These are phyloP conservation scores for Vanrija sp. DNA, from an alignment of 1,284 basidiomycete species.

Conservation along the genomic window DNA sequence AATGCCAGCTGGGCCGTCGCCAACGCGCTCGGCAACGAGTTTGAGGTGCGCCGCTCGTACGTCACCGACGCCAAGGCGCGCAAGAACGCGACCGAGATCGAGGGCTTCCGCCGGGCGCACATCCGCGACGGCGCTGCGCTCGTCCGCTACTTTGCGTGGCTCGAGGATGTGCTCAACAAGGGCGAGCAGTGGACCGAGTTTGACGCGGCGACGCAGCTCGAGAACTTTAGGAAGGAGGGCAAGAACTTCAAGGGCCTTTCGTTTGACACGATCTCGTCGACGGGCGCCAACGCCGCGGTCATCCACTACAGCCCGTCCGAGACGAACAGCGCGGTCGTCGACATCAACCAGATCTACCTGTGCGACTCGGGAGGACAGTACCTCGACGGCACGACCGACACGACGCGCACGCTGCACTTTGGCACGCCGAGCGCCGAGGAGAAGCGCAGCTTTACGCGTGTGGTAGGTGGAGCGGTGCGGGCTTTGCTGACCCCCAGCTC, in stretches of 20 bases:
- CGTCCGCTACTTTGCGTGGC: conserved; percentile 84
- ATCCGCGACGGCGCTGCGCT: conserved; percentile 87
- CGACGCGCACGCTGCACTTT: conserved; percentile 90
- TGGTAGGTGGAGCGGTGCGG: conserved; percentile 49
- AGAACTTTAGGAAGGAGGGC: conserved; percentile 74
- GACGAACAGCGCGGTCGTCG: conserved; percentile 68
- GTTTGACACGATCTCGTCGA: conserved; percentile 88
- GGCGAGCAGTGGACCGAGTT: conserved; percentile 72
- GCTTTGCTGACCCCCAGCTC: conserved; percentile 47
- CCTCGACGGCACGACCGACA: conserved; percentile 86
- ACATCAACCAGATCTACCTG: conserved; percentile 79
- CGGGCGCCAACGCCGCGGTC: conserved; percentile 83
- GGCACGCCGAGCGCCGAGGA: conserved; percentile 77
- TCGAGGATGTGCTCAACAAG: conserved; percentile 72
- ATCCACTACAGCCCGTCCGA: conserved; percentile 88
- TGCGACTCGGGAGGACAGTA: conserved; percentile 95
- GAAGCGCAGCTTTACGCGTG: conserved; percentile 83
- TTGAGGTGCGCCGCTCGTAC: conserved; percentile 64
- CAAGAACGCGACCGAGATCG: conserved; percentile 81
- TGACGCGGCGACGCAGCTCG: conserved; percentile 72
- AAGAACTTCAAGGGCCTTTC: conserved; percentile 80
- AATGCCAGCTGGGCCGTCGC: conserved; percentile 75
- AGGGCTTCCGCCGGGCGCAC: conserved; percentile 85
- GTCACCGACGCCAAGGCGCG: conserved; percentile 80
- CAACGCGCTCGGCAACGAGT: conserved; percentile 65